Base-by-base conservation (phyloP, 2,329 filamentous ascomycete genomes). In the Cladorrhinum sp. region DNA sequence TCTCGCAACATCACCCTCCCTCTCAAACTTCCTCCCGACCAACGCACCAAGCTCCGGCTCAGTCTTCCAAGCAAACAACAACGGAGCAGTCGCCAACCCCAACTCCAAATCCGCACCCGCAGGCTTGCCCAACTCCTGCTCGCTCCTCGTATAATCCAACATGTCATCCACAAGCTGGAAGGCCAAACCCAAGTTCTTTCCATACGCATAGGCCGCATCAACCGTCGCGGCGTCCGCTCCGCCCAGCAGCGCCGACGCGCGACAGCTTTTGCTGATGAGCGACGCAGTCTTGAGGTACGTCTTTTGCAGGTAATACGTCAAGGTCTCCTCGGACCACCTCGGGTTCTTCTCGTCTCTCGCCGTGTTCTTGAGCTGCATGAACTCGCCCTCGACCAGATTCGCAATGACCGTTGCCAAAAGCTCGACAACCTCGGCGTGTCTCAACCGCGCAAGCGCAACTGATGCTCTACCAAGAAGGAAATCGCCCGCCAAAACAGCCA, bases 311-410 rank as follows among this genome's bases (percentile, higher is more conserved):
- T 99, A 99, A 77, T 99, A 98, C 24, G 86, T 84, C 64, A 99
- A 84, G 1, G 92, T 90, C 57, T 96, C 91, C 71, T 97, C 91
- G 1, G 89, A 95, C 85, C 90, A 98, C 9, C 83, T 79, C 1
- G 94, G 94, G 67, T 90, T 88, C 66, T 84, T 82, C 80, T 98
- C 94, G 73, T 97, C 94, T 66, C 85, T 82, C 51, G 90, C 91
- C 1, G 95, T 98, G 76, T 99, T 99, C 79, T 96, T 96, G 69
- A 99, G 81, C 80, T 99, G 95, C 95, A 99, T 99, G 79, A 99
- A 98, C 76, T 99, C 95, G 72, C 95, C 95, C 78, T 99, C 95
- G 20, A 99, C 93, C 24, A 99, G 81, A 74, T 99, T 99, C 50
- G 95, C 94, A 68, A 99, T 98, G 48, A 98, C 95, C 0, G 94